Base-by-base conservation (phyloP, 2,329 filamentous ascomycete genomes). In the Didymella sp. region DNA sequence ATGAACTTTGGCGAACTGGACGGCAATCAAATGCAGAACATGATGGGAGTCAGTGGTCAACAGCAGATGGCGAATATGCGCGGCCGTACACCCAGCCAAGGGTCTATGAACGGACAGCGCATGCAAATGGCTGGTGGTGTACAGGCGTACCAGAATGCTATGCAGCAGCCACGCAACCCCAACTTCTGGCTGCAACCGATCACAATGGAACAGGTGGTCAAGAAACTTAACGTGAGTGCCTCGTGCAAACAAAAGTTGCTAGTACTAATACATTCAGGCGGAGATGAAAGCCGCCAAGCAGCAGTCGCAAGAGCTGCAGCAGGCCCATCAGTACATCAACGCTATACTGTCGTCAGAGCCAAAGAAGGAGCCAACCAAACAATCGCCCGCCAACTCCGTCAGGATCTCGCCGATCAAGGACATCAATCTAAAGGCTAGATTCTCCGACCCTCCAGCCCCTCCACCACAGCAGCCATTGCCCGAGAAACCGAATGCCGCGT, bases 1-100 rank as follows among this genome's bases (percentile, higher is more conserved):
- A 87, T 97, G 79, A 96, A 89, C 70, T 96, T 96, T 79, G 92
- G 92, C 43, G 94, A 98, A 69, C 82, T 98, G 27, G 92, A 97
- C 72, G 90, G 91, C 13, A 81, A 82, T 4, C 86, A 90, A 22
- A 90, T 91, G 60, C 87, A 86, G 58, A 85, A 85, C 28, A 85
- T 93, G 77, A 86, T 78, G 63, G 72, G 89, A 60, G 85, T 86
- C 6, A 84, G 87, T 5, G 84, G 86, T 48, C 87, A 88, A 43
- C 85, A 88, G 33, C 83, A 89, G 58, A 72, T 87, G 58, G 78
- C 78, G 15, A 88, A 90, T 57, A 84, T 89, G 70, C 85, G 91
- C 59, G 89, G 89, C 8, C 85, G 91, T 70, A 84, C 85, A 22
- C 71, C 72, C 30, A 75, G 76, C 51, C 72, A 78, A 67, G 80